phyloP scores from a whole-genome alignment of 176 grass and related monocot genomes.

The Alopecurus myosuroides region DNA sequence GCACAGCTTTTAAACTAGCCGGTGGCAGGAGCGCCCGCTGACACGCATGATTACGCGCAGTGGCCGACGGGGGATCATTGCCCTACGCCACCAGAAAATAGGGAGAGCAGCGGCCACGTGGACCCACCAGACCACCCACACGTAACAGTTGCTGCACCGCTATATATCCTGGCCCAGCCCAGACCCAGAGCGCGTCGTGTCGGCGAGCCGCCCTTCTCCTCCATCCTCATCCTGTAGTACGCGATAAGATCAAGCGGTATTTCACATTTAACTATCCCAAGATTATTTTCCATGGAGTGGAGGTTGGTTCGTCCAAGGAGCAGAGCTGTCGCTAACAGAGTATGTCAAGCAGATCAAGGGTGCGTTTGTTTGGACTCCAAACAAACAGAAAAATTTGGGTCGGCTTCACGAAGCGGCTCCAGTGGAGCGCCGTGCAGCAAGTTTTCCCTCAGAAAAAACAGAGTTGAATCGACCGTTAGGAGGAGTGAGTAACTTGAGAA shows the following conservation, averaged over 20 bases:
- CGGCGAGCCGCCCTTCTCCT: not conserved
- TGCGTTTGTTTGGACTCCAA: too few relatives aligned
- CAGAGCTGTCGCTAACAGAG: not conserved
- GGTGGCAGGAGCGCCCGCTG: not conserved
- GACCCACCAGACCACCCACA: not conserved
- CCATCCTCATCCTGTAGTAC: too few relatives aligned
- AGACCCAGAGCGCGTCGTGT: not conserved
- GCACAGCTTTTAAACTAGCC: not conserved
- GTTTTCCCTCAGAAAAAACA: too few relatives aligned
- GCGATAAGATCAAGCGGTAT: not conserved
- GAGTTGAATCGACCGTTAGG: too few relatives aligned
- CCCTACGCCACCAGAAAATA: not conserved
- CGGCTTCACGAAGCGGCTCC: too few relatives aligned
- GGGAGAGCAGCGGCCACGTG: not conserved
- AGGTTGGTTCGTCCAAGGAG: not conserved
- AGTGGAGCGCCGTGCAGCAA: too few relatives aligned
- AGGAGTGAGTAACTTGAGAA: too few relatives aligned
- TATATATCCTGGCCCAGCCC: not conserved
- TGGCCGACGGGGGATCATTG: not conserved
- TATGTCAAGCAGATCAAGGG: not conserved
- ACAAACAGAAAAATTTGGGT: too few relatives aligned
- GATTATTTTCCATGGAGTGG: not conserved
- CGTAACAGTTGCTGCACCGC: not conserved
- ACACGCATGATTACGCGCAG: not conserved
- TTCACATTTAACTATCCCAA: not conserved